Evolutionary conservation across 495 filamentous ascomycete species (phyloP).

Genomic region (Penicillium antarcticum): DNA sequence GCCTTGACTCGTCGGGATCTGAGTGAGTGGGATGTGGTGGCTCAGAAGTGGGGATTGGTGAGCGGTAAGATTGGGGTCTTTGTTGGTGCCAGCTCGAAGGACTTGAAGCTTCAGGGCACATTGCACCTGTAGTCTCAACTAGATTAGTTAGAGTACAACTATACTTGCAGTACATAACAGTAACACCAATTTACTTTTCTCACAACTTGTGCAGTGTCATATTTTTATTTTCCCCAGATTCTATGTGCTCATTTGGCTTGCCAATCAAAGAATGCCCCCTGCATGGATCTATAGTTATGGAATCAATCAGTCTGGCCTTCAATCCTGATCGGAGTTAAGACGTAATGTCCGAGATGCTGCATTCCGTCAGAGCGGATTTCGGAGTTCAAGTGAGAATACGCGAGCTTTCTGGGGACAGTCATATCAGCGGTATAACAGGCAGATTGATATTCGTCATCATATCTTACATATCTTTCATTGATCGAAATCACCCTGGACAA

Average conservation of each 20-base stretch:
- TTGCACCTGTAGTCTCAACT: slow-evolving; percentile 3
- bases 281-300: too few species aligned
- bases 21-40: slow-evolving; percentile 61
- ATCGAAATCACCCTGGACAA: background rate
- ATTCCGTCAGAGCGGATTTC: background rate
- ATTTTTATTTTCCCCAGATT: too few species aligned
- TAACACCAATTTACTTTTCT: too few species aligned
- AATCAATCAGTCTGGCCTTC: background rate
- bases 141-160: too few species aligned
- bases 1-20: slow-evolving; percentile 59
- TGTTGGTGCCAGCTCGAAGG: slow-evolving; percentile 23
- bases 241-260: too few species aligned
- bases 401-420: background rate
- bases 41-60: slow-evolving; percentile 58
- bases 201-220: too few species aligned
- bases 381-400: background rate
- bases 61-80: slow-evolving; percentile 17
- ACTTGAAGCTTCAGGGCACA: slow-evolving; percentile 14
- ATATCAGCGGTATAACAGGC: background rate
- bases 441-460: background rate
- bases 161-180: too few species aligned
- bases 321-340: slow-evolving; percentile 2
- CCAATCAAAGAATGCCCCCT: too few species aligned
- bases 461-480: background rate
- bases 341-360: background rate